These are phyloP conservation scores for Xylaria sp. DNA, from an alignment of 2,329 filamentous ascomycete genomes.

Conservation along the genomic window DNA sequence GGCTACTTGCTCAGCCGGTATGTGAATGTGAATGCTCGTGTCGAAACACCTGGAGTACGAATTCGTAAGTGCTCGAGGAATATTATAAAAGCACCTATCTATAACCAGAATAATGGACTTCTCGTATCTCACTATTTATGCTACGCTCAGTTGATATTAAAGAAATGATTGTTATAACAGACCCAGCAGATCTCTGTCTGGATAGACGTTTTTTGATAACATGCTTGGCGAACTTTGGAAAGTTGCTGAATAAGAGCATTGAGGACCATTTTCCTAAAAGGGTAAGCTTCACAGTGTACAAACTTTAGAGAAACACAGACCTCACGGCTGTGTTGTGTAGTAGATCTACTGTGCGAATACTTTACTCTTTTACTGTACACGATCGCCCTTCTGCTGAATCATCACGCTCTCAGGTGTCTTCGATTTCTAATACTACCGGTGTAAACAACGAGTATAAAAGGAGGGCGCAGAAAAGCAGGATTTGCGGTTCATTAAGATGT, in stretches of 20 bases:
- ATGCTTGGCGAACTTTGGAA: conserved; percentile 3
- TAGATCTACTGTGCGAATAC: not conserved
- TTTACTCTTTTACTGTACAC: not conserved
- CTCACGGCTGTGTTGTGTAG: not conserved
- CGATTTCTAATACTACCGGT: conserved; percentile 25
- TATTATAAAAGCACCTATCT: not conserved
- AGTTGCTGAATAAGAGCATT: conserved; percentile 21
- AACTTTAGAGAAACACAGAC: not conserved
- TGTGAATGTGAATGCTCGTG: not conserved
- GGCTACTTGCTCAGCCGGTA: no score
- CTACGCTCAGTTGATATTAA: not conserved
- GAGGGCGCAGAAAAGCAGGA: not conserved
- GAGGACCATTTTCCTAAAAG: conserved; percentile 41
- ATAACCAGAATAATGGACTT: not conserved
- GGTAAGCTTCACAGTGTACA: conserved; percentile 29
- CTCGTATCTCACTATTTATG: not conserved
- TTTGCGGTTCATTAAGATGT: not conserved
- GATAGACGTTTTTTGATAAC: not conserved
- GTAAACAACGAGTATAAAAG: conserved; percentile 15
- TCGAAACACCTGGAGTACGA: no score
- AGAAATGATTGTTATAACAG: not conserved
- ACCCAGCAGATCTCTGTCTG: not conserved
- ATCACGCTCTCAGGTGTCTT: not conserved
- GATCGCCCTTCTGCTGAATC: conserved; percentile 1
- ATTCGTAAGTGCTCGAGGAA: no score